Percentiles rank a stretch among this genome's conserved stretches.
These are phyloP conservation scores for Corylus americana DNA, from an alignment of 306 rosid genomes.

Conservation along the genomic window DNA sequence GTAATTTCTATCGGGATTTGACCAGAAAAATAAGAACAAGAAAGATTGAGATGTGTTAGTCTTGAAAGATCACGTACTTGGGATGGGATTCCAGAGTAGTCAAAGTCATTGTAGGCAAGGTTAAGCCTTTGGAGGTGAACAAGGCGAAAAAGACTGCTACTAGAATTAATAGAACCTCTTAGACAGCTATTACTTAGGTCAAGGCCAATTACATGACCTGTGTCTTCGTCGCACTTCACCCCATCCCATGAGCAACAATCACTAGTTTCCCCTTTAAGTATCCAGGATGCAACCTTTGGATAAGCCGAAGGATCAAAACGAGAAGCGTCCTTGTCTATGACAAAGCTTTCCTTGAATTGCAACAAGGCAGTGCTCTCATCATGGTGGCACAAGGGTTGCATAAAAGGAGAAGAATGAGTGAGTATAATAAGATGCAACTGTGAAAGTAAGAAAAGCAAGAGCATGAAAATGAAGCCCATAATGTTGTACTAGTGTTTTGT, in stretches of 20 bases:
- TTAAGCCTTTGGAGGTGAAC: too few species aligned
- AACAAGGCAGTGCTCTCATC: background rate
- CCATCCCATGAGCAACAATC: background rate
- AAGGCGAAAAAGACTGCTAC: too few species aligned
- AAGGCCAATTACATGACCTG: background rate
- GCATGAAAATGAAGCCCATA: background rate
- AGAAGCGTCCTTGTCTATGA: background rate
- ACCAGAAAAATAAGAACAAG: background rate
- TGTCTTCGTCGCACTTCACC: background rate
- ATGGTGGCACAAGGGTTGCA: background rate
- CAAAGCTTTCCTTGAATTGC: slow-evolving; percentile 6
- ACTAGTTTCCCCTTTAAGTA: background rate
- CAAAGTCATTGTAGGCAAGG: too few species aligned
- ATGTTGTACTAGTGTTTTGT: too few species aligned
- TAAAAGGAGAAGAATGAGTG: background rate
- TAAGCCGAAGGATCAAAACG: background rate
- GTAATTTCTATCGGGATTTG: background rate
- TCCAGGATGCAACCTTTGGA: background rate
- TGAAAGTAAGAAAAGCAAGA: background rate
- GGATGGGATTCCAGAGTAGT: background rate
- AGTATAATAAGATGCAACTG: background rate
- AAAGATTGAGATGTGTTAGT: background rate
- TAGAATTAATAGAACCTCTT: background rate
- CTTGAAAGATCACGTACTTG: background rate
- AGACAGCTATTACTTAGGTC: background rate